A percentile compares a stretch with the other conserved stretches of the same genome.
phyloP scores from a whole-genome alignment of 23 red algal genomes.

The Gracilaria gracilis region DNA sequence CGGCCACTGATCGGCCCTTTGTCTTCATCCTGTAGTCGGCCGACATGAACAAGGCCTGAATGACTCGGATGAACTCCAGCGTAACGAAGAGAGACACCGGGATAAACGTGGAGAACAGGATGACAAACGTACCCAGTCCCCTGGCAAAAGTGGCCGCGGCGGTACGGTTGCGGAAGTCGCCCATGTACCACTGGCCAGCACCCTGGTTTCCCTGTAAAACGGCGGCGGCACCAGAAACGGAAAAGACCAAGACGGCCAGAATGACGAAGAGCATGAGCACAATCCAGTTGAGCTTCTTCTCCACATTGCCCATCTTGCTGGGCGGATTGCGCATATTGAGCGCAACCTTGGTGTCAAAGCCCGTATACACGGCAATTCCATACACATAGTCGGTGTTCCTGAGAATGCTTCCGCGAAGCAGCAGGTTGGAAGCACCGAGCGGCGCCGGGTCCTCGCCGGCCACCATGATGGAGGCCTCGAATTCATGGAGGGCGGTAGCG shows the following conservation, averaged over 20 bases:
- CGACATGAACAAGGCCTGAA: conserved; percentile 88
- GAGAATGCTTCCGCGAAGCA: conserved; percentile 84
- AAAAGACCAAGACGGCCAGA: conserved; percentile 71
- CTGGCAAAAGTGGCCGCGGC: neutral
- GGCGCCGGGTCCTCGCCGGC: conserved; percentile 43
- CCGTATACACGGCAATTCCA: conserved; percentile 85
- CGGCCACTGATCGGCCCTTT: conserved; percentile 45
- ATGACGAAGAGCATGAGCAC: conserved; percentile 83
- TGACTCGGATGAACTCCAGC: conserved; percentile 88
- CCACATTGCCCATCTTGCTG: conserved; percentile 82
- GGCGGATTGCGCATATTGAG: conserved; percentile 91
- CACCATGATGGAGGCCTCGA: conserved; percentile 61
- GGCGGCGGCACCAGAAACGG: conserved; percentile 50
- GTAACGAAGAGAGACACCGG: conserved; percentile 92
- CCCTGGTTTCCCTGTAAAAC: conserved; percentile 57
- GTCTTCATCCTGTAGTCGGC: conserved; percentile 80
- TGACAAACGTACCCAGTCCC: conserved; percentile 85
- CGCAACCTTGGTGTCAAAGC: conserved; percentile 83
- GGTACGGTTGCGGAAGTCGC: conserved; percentile 37
- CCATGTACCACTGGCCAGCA: conserved; percentile 84
- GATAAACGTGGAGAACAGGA: conserved; percentile 89
- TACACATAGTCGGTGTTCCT: conserved; percentile 89
- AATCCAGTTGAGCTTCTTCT: conserved; percentile 88
- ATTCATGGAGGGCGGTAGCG: conserved; percentile 53
- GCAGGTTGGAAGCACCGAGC: conserved; percentile 73